phyloP scores from a whole-genome alignment of 139 green algal genomes.

The Chlamydomonas sp. region DNA sequence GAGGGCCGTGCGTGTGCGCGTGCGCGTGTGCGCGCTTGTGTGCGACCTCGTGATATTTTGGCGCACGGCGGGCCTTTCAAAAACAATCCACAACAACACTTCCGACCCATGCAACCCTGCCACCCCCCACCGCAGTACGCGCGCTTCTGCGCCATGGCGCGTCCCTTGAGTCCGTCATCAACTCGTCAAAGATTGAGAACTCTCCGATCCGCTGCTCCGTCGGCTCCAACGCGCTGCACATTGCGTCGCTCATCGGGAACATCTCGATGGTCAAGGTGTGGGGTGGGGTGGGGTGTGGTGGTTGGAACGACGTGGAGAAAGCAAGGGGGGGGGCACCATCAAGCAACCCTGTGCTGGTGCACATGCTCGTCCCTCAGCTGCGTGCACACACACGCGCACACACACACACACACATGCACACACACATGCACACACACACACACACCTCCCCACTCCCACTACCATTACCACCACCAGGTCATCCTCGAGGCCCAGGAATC shows the following conservation, averaged over 20 bases:
- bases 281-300: too few species aligned
- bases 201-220: constrained; percentile 30
- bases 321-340: background rate
- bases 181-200: constrained; percentile 23
- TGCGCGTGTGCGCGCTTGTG: too few species aligned
- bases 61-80: too few species aligned
- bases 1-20: too few species aligned
- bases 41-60: too few species aligned
- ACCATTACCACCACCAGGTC: too few species aligned
- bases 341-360: too few species aligned
- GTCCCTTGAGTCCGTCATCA: constrained; percentile 25
- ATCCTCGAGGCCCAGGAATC: constrained; percentile 24
- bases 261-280: constrained; percentile 34
- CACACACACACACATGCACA: too few species aligned
- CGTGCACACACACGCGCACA: too few species aligned
- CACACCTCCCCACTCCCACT: too few species aligned
- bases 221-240: constrained; percentile 45
- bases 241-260: constrained; percentile 44
- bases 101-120: background rate
- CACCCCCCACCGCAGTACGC: constrained; percentile 22
- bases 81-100: background rate
- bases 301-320: constrained; percentile 26
- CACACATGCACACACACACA: too few species aligned
- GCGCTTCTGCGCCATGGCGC: constrained; percentile 39
- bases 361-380: too few species aligned